phyloP scores from a whole-genome alignment of 768 basidiomycete species.

The Floccularia luteovirens region DNA sequence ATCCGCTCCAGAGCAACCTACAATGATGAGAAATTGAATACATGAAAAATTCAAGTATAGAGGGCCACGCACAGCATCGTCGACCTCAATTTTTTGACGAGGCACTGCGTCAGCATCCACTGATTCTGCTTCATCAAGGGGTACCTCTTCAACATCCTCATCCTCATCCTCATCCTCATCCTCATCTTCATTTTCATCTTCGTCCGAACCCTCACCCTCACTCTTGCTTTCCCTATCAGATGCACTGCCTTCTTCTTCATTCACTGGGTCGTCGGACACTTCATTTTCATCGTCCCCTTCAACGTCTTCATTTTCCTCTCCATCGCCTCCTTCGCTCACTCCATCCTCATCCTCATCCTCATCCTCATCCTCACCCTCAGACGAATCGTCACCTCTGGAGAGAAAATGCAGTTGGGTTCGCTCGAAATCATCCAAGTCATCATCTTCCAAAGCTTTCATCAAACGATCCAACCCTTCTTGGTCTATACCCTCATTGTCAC shows the following conservation, averaged over 20 bases:
- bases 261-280: slow-evolving; percentile 22
- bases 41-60: neutral
- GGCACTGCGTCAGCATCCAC: slow-evolving; percentile 80
- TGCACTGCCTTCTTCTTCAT: slow-evolving; percentile 46
- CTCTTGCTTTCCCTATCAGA: too few relatives aligned
- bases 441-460: slow-evolving; percentile 52
- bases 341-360: slow-evolving; percentile 12
- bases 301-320: slow-evolving; percentile 15
- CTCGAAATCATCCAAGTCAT: slow-evolving; percentile 61
- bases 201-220: slow-evolving; percentile 54
- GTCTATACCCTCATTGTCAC: slow-evolving; percentile 40
- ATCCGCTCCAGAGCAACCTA: slow-evolving; percentile 79
- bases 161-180: slow-evolving; percentile 26
- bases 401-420: slow-evolving; percentile 42
- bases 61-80: slow-evolving; percentile 58
- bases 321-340: slow-evolving; percentile 23
- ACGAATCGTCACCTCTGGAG: slow-evolving; percentile 15
- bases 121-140: slow-evolving; percentile 63
- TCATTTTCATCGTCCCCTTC: slow-evolving; percentile 25
- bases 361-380: slow-evolving; percentile 6
- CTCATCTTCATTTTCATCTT: slow-evolving; percentile 24
- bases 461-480: slow-evolving; percentile 51
- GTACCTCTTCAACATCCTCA: slow-evolving; percentile 38
- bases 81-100: slow-evolving; percentile 74
- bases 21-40: slow-evolving; percentile 1